Percentiles rank a stretch among this genome's conserved stretches.
Conservation (phyloP, 345 rosid species). For the Capsella bursapastoris region DNA sequence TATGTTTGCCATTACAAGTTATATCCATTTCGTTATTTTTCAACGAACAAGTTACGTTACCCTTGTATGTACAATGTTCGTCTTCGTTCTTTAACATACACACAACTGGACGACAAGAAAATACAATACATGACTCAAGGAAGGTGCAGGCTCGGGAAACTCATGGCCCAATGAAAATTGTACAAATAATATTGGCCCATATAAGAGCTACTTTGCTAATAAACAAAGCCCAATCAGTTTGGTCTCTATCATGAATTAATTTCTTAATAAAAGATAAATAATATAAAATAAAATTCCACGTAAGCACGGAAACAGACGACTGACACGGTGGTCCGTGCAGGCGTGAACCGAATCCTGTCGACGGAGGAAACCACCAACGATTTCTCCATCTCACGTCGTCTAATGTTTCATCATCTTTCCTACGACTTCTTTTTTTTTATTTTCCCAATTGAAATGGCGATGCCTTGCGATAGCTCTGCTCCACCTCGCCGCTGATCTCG, state of each 20-base stretch:
- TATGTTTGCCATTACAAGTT: constrained; percentile 69
- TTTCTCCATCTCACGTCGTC: constrained; percentile 37
- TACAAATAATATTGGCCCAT: constrained; percentile 6
- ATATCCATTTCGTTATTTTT: constrained; percentile 37
- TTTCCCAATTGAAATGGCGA: constrained; percentile 17
- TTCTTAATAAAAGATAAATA: not conserved
- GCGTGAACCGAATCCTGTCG: constrained; percentile 42
- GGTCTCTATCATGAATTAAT: not conserved
- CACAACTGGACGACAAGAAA: not conserved
- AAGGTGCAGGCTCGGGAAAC: constrained; percentile 1
- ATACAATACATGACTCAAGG: not conserved
- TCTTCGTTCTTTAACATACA: too few species aligned
- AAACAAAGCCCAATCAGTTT: constrained; percentile 28
- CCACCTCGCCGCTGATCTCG: constrained; percentile 22
- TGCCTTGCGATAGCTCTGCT: constrained; percentile 32
- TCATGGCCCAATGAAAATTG: not conserved
- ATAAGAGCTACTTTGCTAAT: constrained; percentile 5
- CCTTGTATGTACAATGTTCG: not conserved
- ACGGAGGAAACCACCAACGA: constrained; percentile 44
- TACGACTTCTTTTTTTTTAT: constrained; percentile 24
- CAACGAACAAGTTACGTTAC: constrained; percentile 32
- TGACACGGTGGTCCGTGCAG: constrained; percentile 53
- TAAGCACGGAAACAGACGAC: constrained; percentile 46
- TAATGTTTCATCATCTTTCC: constrained; percentile 28
- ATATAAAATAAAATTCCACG: constrained; percentile 44